These are phyloP conservation scores for Cordyceps javanica DNA, from an alignment of 2,329 filamentous ascomycete species.

Conservation along the genomic window DNA sequence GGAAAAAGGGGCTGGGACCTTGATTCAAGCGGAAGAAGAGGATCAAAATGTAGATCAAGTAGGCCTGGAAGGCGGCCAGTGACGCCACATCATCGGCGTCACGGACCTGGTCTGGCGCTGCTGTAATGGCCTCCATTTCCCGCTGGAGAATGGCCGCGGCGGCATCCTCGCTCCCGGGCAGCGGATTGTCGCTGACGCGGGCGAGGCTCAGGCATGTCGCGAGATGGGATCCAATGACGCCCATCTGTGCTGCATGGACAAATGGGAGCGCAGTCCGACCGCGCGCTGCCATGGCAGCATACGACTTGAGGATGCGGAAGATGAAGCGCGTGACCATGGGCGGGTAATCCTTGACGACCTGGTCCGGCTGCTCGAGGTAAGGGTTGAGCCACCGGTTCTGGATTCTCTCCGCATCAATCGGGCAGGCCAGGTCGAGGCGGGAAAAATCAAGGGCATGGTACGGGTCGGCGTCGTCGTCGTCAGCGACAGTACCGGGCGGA, in stretches of 20 bases:
- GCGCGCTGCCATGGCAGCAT: conserved; percentile 6
- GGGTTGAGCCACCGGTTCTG: conserved; percentile 8
- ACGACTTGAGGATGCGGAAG: conserved; percentile 5
- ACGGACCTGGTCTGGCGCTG: not conserved
- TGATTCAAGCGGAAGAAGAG: conserved; percentile 35
- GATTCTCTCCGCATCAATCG: conserved; percentile 4
- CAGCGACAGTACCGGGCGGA: not conserved
- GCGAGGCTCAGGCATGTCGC: conserved; percentile 4
- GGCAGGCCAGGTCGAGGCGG: not conserved
- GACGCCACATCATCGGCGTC: not conserved
- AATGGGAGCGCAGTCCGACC: not conserved
- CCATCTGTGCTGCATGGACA: not conserved
- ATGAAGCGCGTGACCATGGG: not conserved
- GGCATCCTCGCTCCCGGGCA: not conserved
- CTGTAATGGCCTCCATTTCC: conserved; percentile 2
- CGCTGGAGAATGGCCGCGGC: not conserved
- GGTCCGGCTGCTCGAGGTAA: not conserved
- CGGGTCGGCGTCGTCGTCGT: not conserved
- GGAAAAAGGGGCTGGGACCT: conserved; percentile 25
- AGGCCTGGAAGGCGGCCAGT: conserved; percentile 45
- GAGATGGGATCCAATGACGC: not conserved
- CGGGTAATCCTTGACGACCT: conserved; percentile 3
- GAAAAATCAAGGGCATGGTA: not conserved
- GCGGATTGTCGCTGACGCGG: not conserved
- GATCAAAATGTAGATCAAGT: conserved; percentile 45